A percentile compares a stretch with the other conserved stretches of the same genome.
phyloP scores from a whole-genome alignment of 345 rosid species.

The Moricandia arvensis region DNA sequence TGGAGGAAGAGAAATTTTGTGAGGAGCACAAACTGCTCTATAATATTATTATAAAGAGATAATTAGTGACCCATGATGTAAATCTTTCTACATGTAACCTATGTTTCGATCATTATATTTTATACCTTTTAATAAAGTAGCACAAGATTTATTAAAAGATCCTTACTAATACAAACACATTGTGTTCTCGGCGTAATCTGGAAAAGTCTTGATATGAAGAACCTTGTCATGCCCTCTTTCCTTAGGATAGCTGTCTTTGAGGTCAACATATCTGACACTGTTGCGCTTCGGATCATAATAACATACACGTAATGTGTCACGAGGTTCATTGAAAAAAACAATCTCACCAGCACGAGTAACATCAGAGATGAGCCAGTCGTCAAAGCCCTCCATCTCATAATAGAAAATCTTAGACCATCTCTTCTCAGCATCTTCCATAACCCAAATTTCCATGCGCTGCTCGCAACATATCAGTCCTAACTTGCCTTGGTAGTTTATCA shows the following conservation, averaged over 20 bases:
- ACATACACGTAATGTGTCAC: not conserved
- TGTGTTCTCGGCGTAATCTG: not conserved
- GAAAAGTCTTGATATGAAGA: not conserved
- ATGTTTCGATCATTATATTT: not conserved
- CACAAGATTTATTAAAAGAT: not conserved
- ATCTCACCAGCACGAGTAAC: not conserved
- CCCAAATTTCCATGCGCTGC: not conserved
- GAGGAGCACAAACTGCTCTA: too few relatives aligned
- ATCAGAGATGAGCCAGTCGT: not conserved
- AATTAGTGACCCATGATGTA: too few relatives aligned
- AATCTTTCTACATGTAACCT: not conserved
- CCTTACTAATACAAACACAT: not conserved
- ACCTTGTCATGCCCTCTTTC: not conserved
- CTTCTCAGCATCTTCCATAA: not conserved
- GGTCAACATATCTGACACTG: not conserved
- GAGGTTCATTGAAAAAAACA: not conserved
- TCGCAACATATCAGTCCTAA: not conserved
- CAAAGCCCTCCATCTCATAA: not conserved
- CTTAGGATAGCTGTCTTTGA: not conserved
- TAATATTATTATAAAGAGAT: too few relatives aligned
- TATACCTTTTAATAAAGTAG: not conserved
- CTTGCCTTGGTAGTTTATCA: constrained; percentile 7
- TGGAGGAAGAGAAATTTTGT: too few relatives aligned
- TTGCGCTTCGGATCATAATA: not conserved
- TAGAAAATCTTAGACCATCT: not conserved